Evolutionary conservation across 192 early-diverging fungal species (phyloP), one percentile per base, ranked within the genome.

Genomic region (Podila epicladia): DNA sequence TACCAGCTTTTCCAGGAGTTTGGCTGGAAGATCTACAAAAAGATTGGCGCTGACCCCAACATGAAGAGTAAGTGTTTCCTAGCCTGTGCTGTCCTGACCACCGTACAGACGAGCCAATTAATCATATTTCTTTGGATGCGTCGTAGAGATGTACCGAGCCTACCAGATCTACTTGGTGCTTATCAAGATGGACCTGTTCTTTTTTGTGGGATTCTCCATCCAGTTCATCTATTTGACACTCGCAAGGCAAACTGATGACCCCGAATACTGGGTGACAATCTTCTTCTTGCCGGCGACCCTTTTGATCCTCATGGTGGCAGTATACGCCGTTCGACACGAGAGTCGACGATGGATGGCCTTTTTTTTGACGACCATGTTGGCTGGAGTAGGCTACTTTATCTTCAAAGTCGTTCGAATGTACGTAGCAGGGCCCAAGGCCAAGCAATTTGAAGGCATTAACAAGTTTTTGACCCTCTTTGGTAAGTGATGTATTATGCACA

Each of bases 121-220:
- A 12, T 45, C 41, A 17, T 45, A 15, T 45, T 45, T 11, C 12
- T 45, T 12, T 45, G 11, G 41, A 17, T 62, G 29, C 65, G 7
- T 45, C 38, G 49, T 64, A 89, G 88, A 65, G 45, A 87, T 89
- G 87, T 91, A 87, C 62, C 83, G 88, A 57, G 83, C 86, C 35
- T 95, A 94, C 79, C 93, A 95, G 59, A 90, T 96, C 66, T 94
- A 95, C 67, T 72, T 96, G 61, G 84, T 94, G 65, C 82, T 95
- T 17, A 83, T 96, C 48, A 96, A 96, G 79, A 66, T 95, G 17
- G 94, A 95, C 60, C 79, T 95, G 2, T 96, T 94, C 83, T 96
- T 96, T 84, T 94, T 94, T 67, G 55, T 94, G 7, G 88, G 86
- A 15, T 94, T 94, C 69, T 87, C 89, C 12, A 84, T 93, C 31